A percentile compares a stretch with the other conserved stretches of the same genome.
These are phyloP conservation scores for Sporothrix pseudoabietina DNA, from an alignment of 2,329 filamentous ascomycete genomes.

Conservation along the genomic window DNA sequence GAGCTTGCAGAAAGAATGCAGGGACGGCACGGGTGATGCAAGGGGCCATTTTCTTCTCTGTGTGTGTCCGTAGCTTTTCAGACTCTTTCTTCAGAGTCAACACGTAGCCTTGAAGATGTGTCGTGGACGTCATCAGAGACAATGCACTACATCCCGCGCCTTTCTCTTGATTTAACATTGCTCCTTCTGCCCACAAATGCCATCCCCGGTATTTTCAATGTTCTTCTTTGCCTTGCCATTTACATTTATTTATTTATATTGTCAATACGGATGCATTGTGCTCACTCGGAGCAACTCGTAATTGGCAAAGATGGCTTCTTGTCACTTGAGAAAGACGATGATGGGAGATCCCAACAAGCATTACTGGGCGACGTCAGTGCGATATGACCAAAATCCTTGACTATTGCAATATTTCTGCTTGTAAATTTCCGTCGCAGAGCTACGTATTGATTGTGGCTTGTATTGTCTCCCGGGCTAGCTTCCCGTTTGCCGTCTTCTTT, in stretches of 20 bases:
- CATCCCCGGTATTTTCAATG: neutral
- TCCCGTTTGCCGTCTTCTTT: constrained; percentile 10
- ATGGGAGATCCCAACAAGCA: neutral
- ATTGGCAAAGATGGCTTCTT: neutral
- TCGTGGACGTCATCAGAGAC: neutral
- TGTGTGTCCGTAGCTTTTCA: neutral
- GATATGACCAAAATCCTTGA: neutral
- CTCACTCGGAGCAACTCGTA: neutral
- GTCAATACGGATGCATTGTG: neutral
- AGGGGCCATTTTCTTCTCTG: neutral
- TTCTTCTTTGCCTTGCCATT: neutral
- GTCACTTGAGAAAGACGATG: neutral
- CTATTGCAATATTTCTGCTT: neutral
- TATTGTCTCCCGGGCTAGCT: neutral
- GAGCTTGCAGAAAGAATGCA: neutral
- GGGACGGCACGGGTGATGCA: constrained; percentile 16
- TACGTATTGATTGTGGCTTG: constrained; percentile 9
- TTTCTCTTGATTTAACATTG: neutral
- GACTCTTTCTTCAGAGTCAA: neutral
- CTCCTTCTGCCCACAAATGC: neutral
- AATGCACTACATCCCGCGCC: neutral
- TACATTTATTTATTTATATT: neutral
- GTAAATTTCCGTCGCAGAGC: neutral
- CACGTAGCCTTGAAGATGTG: neutral
- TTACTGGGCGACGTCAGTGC: neutral